A percentile compares a stretch with the other conserved stretches of the same genome.
phyloP scores from a whole-genome alignment of 1,139 yeast genomes.

The Saccharomycopsis crataegensis region DNA sequence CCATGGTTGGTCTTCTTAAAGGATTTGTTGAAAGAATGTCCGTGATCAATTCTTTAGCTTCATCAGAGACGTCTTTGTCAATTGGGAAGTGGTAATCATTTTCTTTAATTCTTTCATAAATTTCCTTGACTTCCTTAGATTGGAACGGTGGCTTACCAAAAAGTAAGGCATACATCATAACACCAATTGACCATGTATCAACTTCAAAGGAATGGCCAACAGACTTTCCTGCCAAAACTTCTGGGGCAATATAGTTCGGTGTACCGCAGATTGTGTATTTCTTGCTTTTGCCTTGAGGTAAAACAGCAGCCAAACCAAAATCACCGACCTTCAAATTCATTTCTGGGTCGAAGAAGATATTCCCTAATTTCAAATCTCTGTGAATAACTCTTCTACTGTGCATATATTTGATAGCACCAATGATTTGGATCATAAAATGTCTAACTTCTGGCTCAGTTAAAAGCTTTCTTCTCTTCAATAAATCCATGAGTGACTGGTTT shows the following conservation, averaged over 20 bases:
- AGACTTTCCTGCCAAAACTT: conserved; percentile 80
- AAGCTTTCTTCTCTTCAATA: conserved; percentile 73
- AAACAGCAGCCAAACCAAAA: conserved; percentile 89
- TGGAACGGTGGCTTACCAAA: conserved; percentile 97
- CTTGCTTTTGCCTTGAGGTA: conserved; percentile 62
- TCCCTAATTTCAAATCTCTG: conserved; percentile 90
- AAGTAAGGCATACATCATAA: conserved; percentile 86
- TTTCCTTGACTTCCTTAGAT: conserved; percentile 87
- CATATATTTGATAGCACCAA: conserved; percentile 90
- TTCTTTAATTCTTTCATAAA: conserved; percentile 84
- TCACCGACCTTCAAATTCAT: conserved; percentile 95
- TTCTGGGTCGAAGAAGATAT: conserved; percentile 83
- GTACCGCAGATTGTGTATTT: conserved; percentile 96
- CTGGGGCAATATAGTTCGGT: conserved; percentile 97
- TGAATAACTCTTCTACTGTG: conserved; percentile 93
- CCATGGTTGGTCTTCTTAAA: conserved; percentile 68
- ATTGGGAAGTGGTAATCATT: conserved; percentile 78
- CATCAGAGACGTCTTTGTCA: conserved; percentile 60
- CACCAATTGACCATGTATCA: conserved; percentile 96
- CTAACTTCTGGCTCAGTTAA: conserved; percentile 90
- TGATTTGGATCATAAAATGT: conserved; percentile 81
- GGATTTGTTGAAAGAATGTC: conserved; percentile 77
- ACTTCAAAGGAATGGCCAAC: conserved; percentile 92
- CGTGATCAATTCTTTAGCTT: conserved; percentile 64
- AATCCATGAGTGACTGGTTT: conserved; percentile 87